Conservation (phyloP, 352 stramenopile genomes). For the Phytophthora meadii region DNA sequence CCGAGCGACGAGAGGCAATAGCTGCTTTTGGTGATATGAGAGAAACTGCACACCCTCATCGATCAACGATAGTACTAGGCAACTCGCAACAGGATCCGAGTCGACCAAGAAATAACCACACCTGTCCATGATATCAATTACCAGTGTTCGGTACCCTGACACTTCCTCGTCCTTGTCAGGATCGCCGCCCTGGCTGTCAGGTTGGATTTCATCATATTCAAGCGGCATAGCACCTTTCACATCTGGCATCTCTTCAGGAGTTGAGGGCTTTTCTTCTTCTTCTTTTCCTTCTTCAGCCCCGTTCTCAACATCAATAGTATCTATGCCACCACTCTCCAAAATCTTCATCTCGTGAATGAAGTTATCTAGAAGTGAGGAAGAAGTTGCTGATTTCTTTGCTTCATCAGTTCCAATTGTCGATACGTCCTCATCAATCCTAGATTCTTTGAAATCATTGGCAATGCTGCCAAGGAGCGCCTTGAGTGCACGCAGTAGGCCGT, state of each 20-base stretch:
- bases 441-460: conserved; percentile 10
- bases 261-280: conserved; percentile 16
- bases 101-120: conserved; percentile 81
- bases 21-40: conserved; percentile 42
- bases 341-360: conserved; percentile 79
- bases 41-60: conserved; percentile 67
- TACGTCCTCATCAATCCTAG: background rate
- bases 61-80: conserved; percentile 77
- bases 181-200: conserved; percentile 32
- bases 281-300: conserved; percentile 17
- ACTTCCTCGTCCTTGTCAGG: conserved; percentile 30
- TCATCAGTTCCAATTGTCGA: conserved; percentile 3
- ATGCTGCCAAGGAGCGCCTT: conserved; percentile 66
- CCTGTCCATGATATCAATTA: conserved; percentile 79
- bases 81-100: conserved; percentile 72
- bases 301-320: conserved; percentile 31
- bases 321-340: conserved; percentile 43
- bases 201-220: conserved; percentile 56
- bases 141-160: conserved; percentile 56
- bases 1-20: conserved; percentile 80
- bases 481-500: conserved; percentile 65
- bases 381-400: conserved; percentile 3
- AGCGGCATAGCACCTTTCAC: conserved; percentile 77
- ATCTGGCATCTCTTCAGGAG: conserved; percentile 24
- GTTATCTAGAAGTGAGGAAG: conserved; percentile 38